Percentiles rank a stretch among this genome's conserved stretches.
phyloP scores from a whole-genome alignment of 2,329 filamentous ascomycete species.

The Hypoxylon sp. region DNA sequence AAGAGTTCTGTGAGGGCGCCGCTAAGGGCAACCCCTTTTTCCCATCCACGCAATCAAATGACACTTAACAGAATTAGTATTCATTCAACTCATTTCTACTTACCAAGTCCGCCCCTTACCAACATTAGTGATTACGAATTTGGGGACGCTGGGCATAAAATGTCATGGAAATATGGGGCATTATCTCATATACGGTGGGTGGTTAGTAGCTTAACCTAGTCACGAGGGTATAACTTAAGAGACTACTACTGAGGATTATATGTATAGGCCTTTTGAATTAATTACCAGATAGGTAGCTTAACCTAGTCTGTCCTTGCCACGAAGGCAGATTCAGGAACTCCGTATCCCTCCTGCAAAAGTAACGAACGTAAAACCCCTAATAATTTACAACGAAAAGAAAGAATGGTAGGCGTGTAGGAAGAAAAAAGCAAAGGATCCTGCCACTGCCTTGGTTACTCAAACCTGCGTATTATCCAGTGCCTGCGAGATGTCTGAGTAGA shows the following conservation, averaged over 20 bases:
- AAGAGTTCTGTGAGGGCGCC: neutral
- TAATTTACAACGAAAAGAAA: neutral
- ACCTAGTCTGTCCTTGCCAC: neutral
- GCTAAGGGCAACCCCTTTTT: neutral
- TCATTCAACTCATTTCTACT: neutral
- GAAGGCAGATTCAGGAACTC: too few relatives aligned
- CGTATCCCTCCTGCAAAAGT: neutral
- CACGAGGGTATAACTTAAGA: neutral
- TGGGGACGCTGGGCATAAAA: neutral
- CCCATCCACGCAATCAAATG: neutral
- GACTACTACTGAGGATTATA: neutral
- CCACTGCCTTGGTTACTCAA: neutral
- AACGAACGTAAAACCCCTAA: neutral
- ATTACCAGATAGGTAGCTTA: neutral
- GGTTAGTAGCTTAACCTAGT: neutral
- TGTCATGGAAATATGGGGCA: neutral
- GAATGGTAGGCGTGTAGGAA: neutral
- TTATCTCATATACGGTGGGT: neutral
- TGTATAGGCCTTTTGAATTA: neutral
- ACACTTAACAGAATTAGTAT: neutral
- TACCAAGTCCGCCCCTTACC: neutral
- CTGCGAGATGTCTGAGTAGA: neutral
- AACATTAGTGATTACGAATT: neutral
- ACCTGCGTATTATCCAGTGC: neutral
- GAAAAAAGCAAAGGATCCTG: neutral